These are phyloP conservation scores for Talaromyces verruculosus DNA, from an alignment of 2,329 filamentous ascomycete species.

Conservation along the genomic window DNA sequence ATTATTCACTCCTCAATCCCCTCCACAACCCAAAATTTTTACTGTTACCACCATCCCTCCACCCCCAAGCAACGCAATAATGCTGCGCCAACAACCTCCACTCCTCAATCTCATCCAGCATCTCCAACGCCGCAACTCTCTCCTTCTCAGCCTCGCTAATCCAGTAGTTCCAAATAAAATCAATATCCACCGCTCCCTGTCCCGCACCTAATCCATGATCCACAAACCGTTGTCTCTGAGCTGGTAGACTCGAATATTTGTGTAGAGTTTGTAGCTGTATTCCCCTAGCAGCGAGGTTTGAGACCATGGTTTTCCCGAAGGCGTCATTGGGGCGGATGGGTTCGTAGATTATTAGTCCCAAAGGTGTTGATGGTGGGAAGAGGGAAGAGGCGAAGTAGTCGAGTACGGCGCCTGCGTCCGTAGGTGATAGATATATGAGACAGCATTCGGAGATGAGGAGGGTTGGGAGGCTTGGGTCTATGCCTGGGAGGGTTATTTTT, in stretches of 20 bases:
- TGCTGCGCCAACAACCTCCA: constrained; percentile 83
- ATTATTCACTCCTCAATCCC: not conserved
- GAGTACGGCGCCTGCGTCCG: constrained; percentile 64
- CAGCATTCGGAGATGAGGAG: constrained; percentile 93
- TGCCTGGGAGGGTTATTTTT: constrained; percentile 44
- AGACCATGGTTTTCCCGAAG: constrained; percentile 89
- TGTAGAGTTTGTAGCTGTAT: constrained; percentile 83
- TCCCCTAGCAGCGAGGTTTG: constrained; percentile 77
- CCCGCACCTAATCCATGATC: constrained; percentile 64
- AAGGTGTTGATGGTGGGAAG: constrained; percentile 45
- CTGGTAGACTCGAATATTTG: constrained; percentile 64
- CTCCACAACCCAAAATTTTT: not conserved
- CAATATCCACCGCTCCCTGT: constrained; percentile 59
- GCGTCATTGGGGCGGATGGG: constrained; percentile 79
- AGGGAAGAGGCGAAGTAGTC: constrained; percentile 61
- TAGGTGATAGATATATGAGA: constrained; percentile 76
- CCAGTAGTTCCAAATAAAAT: constrained; percentile 77
- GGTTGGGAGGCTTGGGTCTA: constrained; percentile 65
- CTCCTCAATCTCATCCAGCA: constrained; percentile 93
- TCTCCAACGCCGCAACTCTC: constrained; percentile 75
- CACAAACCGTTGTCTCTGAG: constrained; percentile 67
- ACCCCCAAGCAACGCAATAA: constrained; percentile 89
- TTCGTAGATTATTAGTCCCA: constrained; percentile 78
- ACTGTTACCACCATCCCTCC: constrained; percentile 53
- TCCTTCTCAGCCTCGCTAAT: constrained; percentile 69